These are phyloP conservation scores for Fragaria nilgerrensis DNA, from an alignment of 306 rosid genomes.

Conservation along the genomic window DNA sequence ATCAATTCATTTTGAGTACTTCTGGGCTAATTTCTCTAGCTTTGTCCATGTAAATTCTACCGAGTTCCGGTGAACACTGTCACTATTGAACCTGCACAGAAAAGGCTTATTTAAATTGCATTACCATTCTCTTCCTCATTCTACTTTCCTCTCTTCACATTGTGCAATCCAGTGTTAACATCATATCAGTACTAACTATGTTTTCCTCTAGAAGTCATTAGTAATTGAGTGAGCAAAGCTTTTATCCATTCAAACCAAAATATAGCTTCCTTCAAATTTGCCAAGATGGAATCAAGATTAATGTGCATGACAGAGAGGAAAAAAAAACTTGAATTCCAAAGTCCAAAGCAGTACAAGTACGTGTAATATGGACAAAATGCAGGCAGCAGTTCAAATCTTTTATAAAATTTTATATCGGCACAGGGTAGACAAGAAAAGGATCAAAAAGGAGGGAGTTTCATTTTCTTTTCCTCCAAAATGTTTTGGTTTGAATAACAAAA, in stretches of 20 bases:
- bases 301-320: neutral
- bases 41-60: conserved; percentile 7
- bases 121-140: neutral
- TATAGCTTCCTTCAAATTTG: neutral
- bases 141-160: neutral
- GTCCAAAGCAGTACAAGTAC: neutral
- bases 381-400: neutral
- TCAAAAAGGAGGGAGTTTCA: neutral
- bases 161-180: neutral
- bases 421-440: neutral
- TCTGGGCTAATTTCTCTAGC: neutral
- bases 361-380: neutral
- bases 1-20: conserved; percentile 10
- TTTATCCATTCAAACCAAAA: neutral
- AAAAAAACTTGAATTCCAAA: neutral
- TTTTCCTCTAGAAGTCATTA: neutral
- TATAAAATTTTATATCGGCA: neutral
- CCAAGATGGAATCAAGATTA: neutral
- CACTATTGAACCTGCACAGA: neutral
- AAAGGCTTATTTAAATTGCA: neutral
- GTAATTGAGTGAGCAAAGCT: neutral
- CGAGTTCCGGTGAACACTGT: neutral
- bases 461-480: neutral
- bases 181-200: neutral
- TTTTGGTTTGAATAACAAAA: neutral